These are phyloP conservation scores for Monilinia fructigena DNA, from an alignment of 2,329 filamentous ascomycete species.

Conservation along the genomic window DNA sequence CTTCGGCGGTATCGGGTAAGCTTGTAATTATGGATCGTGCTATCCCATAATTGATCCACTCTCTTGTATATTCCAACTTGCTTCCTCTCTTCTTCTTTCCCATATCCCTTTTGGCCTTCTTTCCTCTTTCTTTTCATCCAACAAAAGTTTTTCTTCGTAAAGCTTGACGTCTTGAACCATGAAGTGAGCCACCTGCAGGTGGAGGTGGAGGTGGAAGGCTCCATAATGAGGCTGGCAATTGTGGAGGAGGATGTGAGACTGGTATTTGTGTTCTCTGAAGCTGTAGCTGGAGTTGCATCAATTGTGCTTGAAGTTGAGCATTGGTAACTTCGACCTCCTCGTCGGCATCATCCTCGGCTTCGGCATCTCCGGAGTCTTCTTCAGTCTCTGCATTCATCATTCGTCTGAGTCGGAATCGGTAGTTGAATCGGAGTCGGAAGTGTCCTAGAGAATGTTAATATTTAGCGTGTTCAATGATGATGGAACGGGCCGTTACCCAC, in stretches of 20 bases:
- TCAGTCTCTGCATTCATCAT: conserved; percentile 23
- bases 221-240: conserved; percentile 11
- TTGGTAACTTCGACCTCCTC: conserved; percentile 23
- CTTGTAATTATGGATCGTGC: conserved; percentile 62
- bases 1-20: conserved; percentile 64
- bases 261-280: conserved; percentile 18
- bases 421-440: conserved; percentile 38
- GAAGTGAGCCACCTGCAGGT: conserved; percentile 17
- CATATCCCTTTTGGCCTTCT: conserved; percentile 45
- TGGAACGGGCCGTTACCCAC: conserved; percentile 26
- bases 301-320: conserved; percentile 31
- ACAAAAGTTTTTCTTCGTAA: conserved; percentile 32
- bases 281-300: conserved; percentile 34
- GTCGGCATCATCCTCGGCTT: conserved; percentile 25
- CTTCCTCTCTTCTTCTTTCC: conserved; percentile 45
- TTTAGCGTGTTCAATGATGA: conserved; percentile 1
- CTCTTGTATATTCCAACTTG: conserved; percentile 68
- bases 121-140: conserved; percentile 33
- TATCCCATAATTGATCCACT: conserved; percentile 62
- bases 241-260: conserved; percentile 21
- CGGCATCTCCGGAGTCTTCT: conserved; percentile 22
- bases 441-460: conserved; percentile 27
- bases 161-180: conserved; percentile 31
- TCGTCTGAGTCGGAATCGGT: conserved; percentile 37
- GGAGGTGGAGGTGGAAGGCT: conserved; percentile 21